These are phyloP conservation scores for Diospyros lotus DNA, from an alignment of 148 eudicot genomes.

Conservation along the genomic window DNA sequence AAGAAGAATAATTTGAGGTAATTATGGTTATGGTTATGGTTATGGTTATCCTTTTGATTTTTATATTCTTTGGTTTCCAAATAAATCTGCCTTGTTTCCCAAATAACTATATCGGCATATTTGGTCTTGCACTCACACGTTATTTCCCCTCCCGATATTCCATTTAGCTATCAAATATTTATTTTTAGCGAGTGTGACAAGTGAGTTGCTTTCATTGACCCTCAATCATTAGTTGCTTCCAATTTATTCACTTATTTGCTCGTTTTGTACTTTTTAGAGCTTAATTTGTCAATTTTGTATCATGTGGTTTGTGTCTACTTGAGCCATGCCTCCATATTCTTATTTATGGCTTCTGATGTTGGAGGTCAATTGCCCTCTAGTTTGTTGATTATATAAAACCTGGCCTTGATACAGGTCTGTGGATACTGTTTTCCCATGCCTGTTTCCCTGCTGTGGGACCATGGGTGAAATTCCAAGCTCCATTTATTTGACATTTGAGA, in stretches of 20 bases:
- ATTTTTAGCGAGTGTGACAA: not conserved
- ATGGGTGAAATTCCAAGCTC: not conserved
- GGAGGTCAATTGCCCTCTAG: not conserved
- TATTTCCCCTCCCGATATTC: too few species aligned
- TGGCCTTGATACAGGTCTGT: not conserved
- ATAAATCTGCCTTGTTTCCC: not conserved
- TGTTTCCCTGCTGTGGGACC: not conserved
- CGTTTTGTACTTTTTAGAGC: not conserved
- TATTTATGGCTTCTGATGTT: not conserved
- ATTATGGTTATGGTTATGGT: slow-evolving; percentile 37
- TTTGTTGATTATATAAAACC: not conserved
- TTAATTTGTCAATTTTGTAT: not conserved
- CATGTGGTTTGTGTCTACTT: not conserved
- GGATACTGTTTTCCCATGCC: not conserved
- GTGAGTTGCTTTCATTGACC: not conserved
- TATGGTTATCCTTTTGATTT: not conserved
- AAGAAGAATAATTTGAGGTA: slow-evolving; percentile 53
- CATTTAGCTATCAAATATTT: not conserved
- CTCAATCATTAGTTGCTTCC: not conserved
- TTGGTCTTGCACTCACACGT: not conserved
- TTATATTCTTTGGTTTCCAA: not conserved
- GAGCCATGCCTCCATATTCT: not conserved
- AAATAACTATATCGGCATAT: not conserved
- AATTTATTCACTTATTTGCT: not conserved
- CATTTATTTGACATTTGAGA: not conserved